Base-by-base conservation (phyloP, 345 rosid species). In the Luvunga scandens region DNA sequence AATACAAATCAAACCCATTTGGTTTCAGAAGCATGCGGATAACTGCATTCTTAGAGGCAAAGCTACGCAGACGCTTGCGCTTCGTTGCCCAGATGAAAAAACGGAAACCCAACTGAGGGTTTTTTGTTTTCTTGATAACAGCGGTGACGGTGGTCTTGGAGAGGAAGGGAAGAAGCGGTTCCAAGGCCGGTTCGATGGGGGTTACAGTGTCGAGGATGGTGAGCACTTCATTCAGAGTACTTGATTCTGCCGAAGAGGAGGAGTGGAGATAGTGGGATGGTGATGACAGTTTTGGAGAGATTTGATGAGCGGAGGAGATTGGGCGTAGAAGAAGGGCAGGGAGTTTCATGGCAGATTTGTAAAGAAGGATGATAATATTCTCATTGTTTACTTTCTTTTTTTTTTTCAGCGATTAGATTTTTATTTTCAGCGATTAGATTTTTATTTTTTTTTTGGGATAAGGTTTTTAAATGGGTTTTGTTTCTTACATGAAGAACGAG, bases 81-180 rank as follows among this genome's bases (percentile, higher is more conserved):
- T 86, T 86, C 55, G 86, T 82, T 12, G 93, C 91, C 98, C 99
- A 95, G 79, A 89, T 86, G 39, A 93, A 91, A 88, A 93, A 92
- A 69, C 97, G 96, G 75, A 91, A 90, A 60, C 92, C 91, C 73
- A 86, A 55, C 71, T 39, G 85, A 4, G 77, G 84, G 62, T 80
- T 84, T 61, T 81, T 82, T 24, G 87, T 88, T 16, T 85, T 64
- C 78, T 77, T 81, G 79, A 95, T 84, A 8, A 91, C 75, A 24
- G 88, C 87, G 71, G 85, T 28, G 84, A 93, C 86, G 76, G 80
- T 70, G 39, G 50, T 45, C 59, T 71, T 0, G 87, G 83, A 4
- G 89, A 85, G 39, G 85, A 76, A 89, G 0, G 91, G 94, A 34
- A 88, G 81, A 14, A 90, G 83, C 13, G 91, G 81, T 62, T 93